These are phyloP conservation scores for Penicillium sp. DNA, from an alignment of 2,329 filamentous ascomycete genomes.

Conservation along the genomic window DNA sequence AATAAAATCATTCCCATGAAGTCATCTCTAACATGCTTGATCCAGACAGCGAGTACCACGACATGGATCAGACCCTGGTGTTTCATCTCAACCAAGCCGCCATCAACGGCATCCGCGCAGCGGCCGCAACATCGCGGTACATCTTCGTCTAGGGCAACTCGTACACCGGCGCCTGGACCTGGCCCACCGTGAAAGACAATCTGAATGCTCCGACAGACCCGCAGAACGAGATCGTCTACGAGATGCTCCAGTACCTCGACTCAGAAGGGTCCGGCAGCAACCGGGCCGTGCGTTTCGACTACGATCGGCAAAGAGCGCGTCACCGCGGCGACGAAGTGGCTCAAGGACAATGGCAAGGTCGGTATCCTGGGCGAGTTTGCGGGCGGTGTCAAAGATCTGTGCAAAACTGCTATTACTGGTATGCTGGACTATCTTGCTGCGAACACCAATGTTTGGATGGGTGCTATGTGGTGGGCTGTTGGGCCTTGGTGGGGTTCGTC, in stretches of 20 bases:
- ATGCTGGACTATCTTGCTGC: slow-evolving; percentile 51
- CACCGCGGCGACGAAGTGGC: slow-evolving; percentile 54
- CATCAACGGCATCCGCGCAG: slow-evolving; percentile 61
- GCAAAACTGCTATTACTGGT: slow-evolving; percentile 52
- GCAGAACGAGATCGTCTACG: slow-evolving; percentile 57
- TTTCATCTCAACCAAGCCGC: slow-evolving; percentile 64
- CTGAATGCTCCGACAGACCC: slow-evolving; percentile 55
- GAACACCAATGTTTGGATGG: slow-evolving; percentile 57
- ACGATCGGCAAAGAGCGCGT: slow-evolving; percentile 57
- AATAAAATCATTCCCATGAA: no score
- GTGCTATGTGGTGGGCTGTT: slow-evolving; percentile 58
- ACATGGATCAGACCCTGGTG: slow-evolving; percentile 62
- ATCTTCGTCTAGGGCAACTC: slow-evolving; percentile 62
- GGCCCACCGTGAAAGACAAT: slow-evolving; percentile 47
- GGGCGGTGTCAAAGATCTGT: slow-evolving; percentile 53
- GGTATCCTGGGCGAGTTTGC: slow-evolving; percentile 59
- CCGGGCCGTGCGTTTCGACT: slow-evolving; percentile 50
- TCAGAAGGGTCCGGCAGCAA: slow-evolving; percentile 56
- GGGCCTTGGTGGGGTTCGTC: slow-evolving; percentile 56
- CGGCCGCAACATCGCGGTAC: slow-evolving; percentile 58
- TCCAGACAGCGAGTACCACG: slow-evolving; percentile 64
- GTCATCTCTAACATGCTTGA: background rate
- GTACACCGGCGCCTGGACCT: slow-evolving; percentile 51
- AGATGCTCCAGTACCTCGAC: slow-evolving; percentile 66
- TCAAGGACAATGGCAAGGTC: slow-evolving; percentile 54